Percentiles rank a stretch among this genome's conserved stretches.
Conservation (phyloP, 1,284 basidiomycete genomes). For the Ganoderma sinense region DNA sequence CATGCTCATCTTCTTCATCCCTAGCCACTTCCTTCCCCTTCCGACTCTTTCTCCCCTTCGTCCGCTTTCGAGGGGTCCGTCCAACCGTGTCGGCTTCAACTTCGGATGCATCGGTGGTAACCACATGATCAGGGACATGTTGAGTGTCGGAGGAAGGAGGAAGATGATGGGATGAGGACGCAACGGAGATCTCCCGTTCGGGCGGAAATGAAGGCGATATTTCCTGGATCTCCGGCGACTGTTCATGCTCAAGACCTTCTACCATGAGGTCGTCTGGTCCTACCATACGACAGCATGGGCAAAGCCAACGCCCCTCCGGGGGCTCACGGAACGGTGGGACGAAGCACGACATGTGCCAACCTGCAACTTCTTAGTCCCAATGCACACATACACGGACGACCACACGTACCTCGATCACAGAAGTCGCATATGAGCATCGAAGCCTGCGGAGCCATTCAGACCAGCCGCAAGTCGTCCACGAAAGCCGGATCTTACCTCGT, state of each 20-base stretch:
- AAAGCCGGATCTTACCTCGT: conserved; percentile 75
- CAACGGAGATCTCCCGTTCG: conserved; percentile 50
- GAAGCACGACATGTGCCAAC: conserved; percentile 94
- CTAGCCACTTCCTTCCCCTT: conserved; percentile 28
- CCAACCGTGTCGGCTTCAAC: conserved; percentile 38
- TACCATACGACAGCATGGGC: conserved; percentile 63
- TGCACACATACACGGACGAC: conserved; percentile 31
- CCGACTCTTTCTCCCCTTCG: conserved; percentile 31
- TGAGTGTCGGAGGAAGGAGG: conserved; percentile 19
- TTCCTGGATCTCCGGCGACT: conserved; percentile 21
- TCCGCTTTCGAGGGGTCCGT: conserved; percentile 29
- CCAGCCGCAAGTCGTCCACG: conserved; percentile 5
- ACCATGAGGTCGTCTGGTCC: conserved; percentile 21
- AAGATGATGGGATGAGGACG: conserved; percentile 56
- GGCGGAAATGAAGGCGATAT: conserved; percentile 11
- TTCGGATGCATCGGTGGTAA: conserved; percentile 37
- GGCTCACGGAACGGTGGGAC: conserved; percentile 73
- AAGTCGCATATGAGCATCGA: conserved; percentile 92
- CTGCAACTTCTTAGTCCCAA: conserved; percentile 44
- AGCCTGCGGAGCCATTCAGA: conserved; percentile 55
- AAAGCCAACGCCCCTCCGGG: conserved; percentile 82
- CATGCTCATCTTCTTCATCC: conserved; percentile 31
- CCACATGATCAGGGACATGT: conserved; percentile 19
- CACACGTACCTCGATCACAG: conserved; percentile 82
- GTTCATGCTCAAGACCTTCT: conserved; percentile 14